A percentile compares a stretch with the other conserved stretches of the same genome.
phyloP scores from a whole-genome alignment of 345 rosid species.

The Geranium rotundifolium region DNA sequence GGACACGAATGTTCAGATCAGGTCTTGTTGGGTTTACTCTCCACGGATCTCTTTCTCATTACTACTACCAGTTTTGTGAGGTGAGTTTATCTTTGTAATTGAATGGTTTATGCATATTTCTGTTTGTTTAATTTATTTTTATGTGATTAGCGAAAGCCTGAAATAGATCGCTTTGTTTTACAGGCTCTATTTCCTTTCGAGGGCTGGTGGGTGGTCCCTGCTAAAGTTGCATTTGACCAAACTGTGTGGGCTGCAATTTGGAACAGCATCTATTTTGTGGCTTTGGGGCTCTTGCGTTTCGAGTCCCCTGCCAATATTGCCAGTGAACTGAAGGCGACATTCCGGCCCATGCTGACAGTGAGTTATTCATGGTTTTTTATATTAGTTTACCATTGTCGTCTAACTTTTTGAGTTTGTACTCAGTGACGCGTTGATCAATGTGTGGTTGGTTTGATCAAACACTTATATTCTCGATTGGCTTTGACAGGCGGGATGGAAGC shows the following conservation, averaged over 20 bases:
- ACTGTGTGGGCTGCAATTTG: conserved; percentile 80
- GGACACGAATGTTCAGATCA: conserved; percentile 58
- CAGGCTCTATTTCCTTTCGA: conserved; percentile 75
- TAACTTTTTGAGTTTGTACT: not conserved
- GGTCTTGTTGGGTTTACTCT: conserved; percentile 90
- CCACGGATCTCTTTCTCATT: conserved; percentile 92
- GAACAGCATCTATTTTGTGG: conserved; percentile 70
- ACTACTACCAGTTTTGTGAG: conserved; percentile 87
- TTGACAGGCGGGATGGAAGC: conserved; percentile 87
- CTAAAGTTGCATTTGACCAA: conserved; percentile 80
- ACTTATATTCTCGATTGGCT: conserved; percentile 4
- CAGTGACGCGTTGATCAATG: not conserved
- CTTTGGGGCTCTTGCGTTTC: conserved; percentile 60
- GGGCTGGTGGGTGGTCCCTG: conserved; percentile 94
- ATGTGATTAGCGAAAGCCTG: conserved; percentile 13
- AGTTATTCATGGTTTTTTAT: conserved; percentile 6
- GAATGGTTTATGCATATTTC: conserved; percentile 5
- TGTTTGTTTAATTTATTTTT: not conserved
- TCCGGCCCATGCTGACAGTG: conserved; percentile 76
- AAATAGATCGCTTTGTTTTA: conserved; percentile 12
- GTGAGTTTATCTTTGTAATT: conserved; percentile 15
- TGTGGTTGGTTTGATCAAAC: not conserved
- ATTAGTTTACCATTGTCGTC: not conserved
- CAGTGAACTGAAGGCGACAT: conserved; percentile 51
- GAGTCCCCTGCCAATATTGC: conserved; percentile 49